Percentiles rank a stretch among this genome's conserved stretches.
phyloP scores from a whole-genome alignment of 768 basidiomycete species.

The Harrya chromipes region DNA sequence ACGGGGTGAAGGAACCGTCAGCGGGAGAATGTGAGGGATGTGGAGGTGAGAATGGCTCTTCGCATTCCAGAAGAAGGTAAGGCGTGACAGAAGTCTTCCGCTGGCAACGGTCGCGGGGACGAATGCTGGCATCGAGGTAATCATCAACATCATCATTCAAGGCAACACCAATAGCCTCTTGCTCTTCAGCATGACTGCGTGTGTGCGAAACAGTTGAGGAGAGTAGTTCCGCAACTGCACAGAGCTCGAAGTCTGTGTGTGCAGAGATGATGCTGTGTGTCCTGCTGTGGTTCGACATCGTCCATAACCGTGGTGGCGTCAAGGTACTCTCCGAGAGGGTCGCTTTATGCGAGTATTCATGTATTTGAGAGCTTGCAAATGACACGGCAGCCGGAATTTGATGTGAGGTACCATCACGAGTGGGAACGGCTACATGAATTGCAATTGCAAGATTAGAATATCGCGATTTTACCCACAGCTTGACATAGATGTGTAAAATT shows the following conservation, averaged over 20 bases:
- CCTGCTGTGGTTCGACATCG: slow-evolving; percentile 31
- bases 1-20: slow-evolving; percentile 17
- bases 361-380: slow-evolving; percentile 13
- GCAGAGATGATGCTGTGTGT: slow-evolving; percentile 44
- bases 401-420: slow-evolving; percentile 14
- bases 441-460: slow-evolving; percentile 23
- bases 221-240: slow-evolving; percentile 50
- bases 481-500: slow-evolving; percentile 12
- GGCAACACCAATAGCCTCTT: slow-evolving; percentile 17
- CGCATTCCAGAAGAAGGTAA: slow-evolving; percentile 30
- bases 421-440: slow-evolving; percentile 21
- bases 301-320: slow-evolving; percentile 16
- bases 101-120: slow-evolving; percentile 2
- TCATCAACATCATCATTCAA: slow-evolving; percentile 30
- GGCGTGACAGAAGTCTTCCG: slow-evolving; percentile 11
- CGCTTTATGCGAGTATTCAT: slow-evolving; percentile 20
- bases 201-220: slow-evolving; percentile 31
- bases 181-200: slow-evolving; percentile 23
- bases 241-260: slow-evolving; percentile 47
- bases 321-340: slow-evolving; percentile 25
- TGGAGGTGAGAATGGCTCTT: slow-evolving; percentile 30
- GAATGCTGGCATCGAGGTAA: slow-evolving; percentile 27
- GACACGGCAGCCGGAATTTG: slow-evolving; percentile 12
- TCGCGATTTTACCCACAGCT: slow-evolving; percentile 21
- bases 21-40: slow-evolving; percentile 16